Base-by-base conservation (phyloP, 345 rosid species). In the Salix dunnii region DNA sequence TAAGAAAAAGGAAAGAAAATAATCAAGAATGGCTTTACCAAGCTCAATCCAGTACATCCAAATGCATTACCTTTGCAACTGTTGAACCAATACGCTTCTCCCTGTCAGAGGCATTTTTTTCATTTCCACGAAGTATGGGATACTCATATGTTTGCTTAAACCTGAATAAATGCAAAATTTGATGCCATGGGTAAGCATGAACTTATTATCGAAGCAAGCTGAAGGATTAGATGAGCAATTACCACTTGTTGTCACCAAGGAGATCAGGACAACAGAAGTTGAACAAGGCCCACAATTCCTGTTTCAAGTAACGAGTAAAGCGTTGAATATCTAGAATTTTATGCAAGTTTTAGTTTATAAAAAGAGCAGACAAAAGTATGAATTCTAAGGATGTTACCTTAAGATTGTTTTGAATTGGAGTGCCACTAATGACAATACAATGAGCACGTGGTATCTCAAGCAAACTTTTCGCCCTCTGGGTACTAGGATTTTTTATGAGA, bases 271-370 rank as follows among this genome's bases (percentile, higher is more conserved):
- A 96, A 79, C 94, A 88, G 78, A 96, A 96, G 89, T 93, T 90
- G 82, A 96, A 96, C 80, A 96, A 82, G 67, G 99, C 96, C 99
- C 99, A 96, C 36, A 96, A 68, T 86, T 96, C 99, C 98, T 96
- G 46, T 79, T 73, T 77, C 67, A 71, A 79, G 27, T 16, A 75
- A 80, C 75, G 35, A 60, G 10, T 23, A 23, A 14, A 17, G 5
- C 3, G 58, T 53, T 27, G 21, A 49, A 33, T 8, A 25, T 28
- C 35, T 21, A 65, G 8, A 72, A 28, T 63, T 74, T 80, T 62
- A 55, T 58, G 61, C 53, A 60, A 33, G 60, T 73, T 58, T 42
- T 31, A 67, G 46, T 62, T 28, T 40, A 69, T 46, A n/a, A 66
- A 27, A 74, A 40, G 49, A 74, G 55, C 69, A 67, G 36, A 58